phyloP scores from a whole-genome alignment of 2,329 filamentous ascomycete genomes.

The Daldinia sp. region DNA sequence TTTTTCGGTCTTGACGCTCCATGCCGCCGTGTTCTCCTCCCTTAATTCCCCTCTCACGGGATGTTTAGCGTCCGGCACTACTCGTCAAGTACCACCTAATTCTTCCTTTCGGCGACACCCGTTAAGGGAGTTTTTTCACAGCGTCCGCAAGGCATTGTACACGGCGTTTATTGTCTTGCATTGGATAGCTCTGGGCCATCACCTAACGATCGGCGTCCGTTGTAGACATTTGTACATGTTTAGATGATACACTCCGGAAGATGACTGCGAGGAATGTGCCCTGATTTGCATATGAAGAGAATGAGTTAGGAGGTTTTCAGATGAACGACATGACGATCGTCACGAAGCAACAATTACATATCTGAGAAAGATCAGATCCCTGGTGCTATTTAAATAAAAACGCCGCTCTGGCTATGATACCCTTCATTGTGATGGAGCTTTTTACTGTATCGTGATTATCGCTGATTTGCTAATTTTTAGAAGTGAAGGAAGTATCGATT shows the following conservation, averaged over 20 bases:
- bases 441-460: slow-evolving; percentile 4
- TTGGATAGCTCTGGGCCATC: slow-evolving; percentile 28
- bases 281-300: slow-evolving; percentile 32
- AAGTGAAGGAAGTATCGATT: background rate
- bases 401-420: slow-evolving; percentile 34
- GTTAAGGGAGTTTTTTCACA: slow-evolving; percentile 15
- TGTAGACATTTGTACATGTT: slow-evolving; percentile 28
- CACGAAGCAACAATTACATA: slow-evolving; percentile 41
- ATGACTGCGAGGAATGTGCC: slow-evolving; percentile 26
- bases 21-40: background rate
- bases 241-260: slow-evolving; percentile 29
- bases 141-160: slow-evolving; percentile 38
- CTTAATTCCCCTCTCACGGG: slow-evolving; percentile 19
- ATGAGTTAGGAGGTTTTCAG: slow-evolving; percentile 13
- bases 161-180: slow-evolving; percentile 41
- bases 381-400: slow-evolving; percentile 26
- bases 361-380: slow-evolving; percentile 17
- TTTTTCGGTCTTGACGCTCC: slow-evolving; percentile 10
- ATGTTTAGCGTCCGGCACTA: slow-evolving; percentile 3
- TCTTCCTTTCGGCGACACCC: slow-evolving; percentile 17
- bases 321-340: slow-evolving; percentile 36
- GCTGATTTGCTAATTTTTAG: background rate
- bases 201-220: slow-evolving; percentile 27
- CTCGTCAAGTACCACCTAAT: slow-evolving; percentile 24
- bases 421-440: background rate